Evolutionary conservation across 1,139 yeast genomes (phyloP).

Genomic region (Blastobotrys ciferrii): DNA sequence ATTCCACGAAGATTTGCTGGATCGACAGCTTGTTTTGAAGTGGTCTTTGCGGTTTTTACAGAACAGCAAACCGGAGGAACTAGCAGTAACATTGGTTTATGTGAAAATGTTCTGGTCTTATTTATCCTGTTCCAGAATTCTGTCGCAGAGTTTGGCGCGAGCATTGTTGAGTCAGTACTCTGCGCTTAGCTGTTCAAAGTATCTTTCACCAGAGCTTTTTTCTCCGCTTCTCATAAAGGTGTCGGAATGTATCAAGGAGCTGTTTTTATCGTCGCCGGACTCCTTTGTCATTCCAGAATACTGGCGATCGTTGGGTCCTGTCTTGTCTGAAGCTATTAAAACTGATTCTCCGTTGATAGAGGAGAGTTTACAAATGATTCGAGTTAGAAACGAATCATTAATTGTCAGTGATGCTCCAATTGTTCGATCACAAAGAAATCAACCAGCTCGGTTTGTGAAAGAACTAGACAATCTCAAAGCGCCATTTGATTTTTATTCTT

Average conservation of each 20-base stretch:
- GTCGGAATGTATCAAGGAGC: slow-evolving; percentile 23
- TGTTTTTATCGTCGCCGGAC: slow-evolving; percentile 59
- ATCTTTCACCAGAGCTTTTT: slow-evolving; percentile 28
- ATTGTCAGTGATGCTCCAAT: slow-evolving; percentile 28
- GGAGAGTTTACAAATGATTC: slow-evolving; percentile 35
- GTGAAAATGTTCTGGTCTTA: slow-evolving; percentile 73
- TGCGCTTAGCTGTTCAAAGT: slow-evolving; percentile 16
- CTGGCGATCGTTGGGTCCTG: slow-evolving; percentile 64
- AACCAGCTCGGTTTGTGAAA: slow-evolving; percentile 22
- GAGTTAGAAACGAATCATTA: slow-evolving; percentile 32
- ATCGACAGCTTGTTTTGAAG: slow-evolving; percentile 56
- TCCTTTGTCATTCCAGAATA: slow-evolving; percentile 73
- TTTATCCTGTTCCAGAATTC: slow-evolving; percentile 48
- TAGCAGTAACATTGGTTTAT: slow-evolving; percentile 58
- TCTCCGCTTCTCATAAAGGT: slow-evolving; percentile 21
- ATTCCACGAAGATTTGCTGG: slow-evolving; percentile 66
- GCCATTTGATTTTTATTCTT: slow-evolving; percentile 23
- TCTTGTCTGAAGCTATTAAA: slow-evolving; percentile 44
- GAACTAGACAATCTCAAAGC: slow-evolving; percentile 25
- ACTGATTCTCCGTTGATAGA: slow-evolving; percentile 23
- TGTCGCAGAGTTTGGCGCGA: slow-evolving; percentile 33
- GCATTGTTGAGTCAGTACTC: slow-evolving; percentile 29
- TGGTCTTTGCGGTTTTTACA: slow-evolving; percentile 61
- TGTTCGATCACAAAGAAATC: slow-evolving; percentile 25
- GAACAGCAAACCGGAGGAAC: slow-evolving; percentile 44